A percentile compares a stretch with the other conserved stretches of the same genome.
These are phyloP conservation scores for Neurospora sp. DNA, from an alignment of 2,329 filamentous ascomycete genomes.

Conservation along the genomic window DNA sequence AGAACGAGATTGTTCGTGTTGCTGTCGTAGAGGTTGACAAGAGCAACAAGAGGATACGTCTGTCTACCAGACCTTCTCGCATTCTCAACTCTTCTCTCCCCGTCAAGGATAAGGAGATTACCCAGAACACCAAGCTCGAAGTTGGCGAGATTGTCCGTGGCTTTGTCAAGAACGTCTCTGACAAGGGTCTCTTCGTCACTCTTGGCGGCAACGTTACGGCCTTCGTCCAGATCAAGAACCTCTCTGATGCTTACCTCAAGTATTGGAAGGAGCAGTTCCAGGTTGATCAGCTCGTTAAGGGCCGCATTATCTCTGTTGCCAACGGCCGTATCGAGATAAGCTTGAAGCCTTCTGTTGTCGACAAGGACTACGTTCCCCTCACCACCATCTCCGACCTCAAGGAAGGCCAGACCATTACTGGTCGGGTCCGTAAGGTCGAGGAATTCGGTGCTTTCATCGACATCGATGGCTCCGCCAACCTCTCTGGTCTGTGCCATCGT, in stretches of 20 bases:
- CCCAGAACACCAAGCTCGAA: constrained; percentile 58
- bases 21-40: constrained; percentile 72
- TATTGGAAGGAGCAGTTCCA: constrained; percentile 91
- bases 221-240: constrained; percentile 75
- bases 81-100: constrained; percentile 77
- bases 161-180: constrained; percentile 82
- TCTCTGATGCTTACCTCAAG: constrained; percentile 86
- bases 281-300: constrained; percentile 82
- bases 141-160: constrained; percentile 75
- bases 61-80: constrained; percentile 80
- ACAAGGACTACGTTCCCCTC: constrained; percentile 66
- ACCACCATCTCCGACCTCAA: constrained; percentile 69
- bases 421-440: constrained; percentile 86
- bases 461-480: constrained; percentile 74
- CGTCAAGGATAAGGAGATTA: constrained; percentile 74
- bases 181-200: constrained; percentile 80
- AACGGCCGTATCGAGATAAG: constrained; percentile 73
- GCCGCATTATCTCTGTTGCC: constrained; percentile 63
- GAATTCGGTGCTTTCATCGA: constrained; percentile 93
- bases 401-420: constrained; percentile 72
- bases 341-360: constrained; percentile 75
- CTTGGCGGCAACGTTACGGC: constrained; percentile 74
- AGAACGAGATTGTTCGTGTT: constrained; percentile 82
- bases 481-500: constrained; percentile 88
- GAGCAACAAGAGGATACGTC: constrained; percentile 71